A percentile compares a stretch with the other conserved stretches of the same genome.
Conservation (phyloP, 1,284 basidiomycete species). For the Neolentinus lepideus region DNA sequence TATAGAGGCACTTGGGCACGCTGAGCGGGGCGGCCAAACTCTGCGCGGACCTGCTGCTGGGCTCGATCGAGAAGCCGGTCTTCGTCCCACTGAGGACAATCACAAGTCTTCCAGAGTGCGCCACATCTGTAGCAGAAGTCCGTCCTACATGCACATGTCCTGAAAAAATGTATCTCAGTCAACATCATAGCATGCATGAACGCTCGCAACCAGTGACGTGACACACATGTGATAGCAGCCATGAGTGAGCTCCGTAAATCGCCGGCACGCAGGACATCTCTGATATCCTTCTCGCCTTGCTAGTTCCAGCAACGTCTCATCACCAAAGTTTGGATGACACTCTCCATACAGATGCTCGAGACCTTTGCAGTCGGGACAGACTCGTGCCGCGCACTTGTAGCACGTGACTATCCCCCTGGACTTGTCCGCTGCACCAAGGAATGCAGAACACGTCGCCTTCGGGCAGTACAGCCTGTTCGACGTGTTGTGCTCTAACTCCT, state of each 20-base stretch:
- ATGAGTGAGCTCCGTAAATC: conserved; percentile 13
- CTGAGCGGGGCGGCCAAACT: not conserved
- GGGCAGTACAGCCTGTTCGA: conserved; percentile 34
- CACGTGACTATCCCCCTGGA: conserved; percentile 21
- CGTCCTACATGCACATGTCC: conserved; percentile 12
- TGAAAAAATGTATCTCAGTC: not conserved
- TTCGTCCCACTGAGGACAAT: conserved; percentile 10
- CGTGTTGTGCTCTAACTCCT: conserved; percentile 29
- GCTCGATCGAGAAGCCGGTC: conserved; percentile 1
- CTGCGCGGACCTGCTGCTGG: not conserved
- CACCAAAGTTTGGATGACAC: conserved; percentile 19
- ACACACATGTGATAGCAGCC: conserved; percentile 17
- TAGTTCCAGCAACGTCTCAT: conserved; percentile 32
- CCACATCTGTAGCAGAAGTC: conserved; percentile 19
- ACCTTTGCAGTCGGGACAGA: conserved; percentile 39
- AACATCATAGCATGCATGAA: not conserved
- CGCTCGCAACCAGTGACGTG: not conserved
- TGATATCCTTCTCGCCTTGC: conserved; percentile 20
- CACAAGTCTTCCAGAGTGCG: conserved; percentile 14
- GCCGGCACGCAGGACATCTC: conserved; percentile 15
- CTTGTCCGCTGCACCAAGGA: conserved; percentile 36
- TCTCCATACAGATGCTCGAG: conserved; percentile 23
- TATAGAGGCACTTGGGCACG: not conserved
- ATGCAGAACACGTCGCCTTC: conserved; percentile 36
- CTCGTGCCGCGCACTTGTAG: conserved; percentile 24